Evolutionary conservation across 2,329 filamentous ascomycete species (phyloP).

Genomic region (Scytalidium lignicola): DNA sequence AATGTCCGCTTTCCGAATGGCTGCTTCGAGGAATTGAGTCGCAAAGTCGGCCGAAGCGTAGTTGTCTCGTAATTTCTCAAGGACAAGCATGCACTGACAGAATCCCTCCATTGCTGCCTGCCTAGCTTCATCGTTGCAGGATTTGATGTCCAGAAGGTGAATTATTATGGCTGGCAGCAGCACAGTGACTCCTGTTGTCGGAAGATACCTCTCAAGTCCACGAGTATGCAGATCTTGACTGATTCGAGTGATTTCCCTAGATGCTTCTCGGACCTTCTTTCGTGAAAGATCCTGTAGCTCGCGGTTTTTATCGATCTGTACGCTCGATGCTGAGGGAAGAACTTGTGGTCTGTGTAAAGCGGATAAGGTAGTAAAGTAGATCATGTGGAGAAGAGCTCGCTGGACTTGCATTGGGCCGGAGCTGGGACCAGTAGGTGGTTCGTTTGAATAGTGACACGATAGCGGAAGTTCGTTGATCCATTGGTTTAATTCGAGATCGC

Average conservation of each 20-base stretch:
- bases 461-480: conserved; percentile 72
- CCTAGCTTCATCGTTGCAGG: conserved; percentile 65
- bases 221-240: conserved; percentile 69
- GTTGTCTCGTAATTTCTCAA: conserved; percentile 80
- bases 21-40: conserved; percentile 90
- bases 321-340: conserved; percentile 62
- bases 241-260: conserved; percentile 79
- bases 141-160: conserved; percentile 88
- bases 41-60: conserved; percentile 95
- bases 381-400: conserved; percentile 84
- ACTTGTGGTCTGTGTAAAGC: conserved; percentile 90
- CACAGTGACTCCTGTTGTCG: conserved; percentile 86
- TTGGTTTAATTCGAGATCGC: conserved; percentile 71
- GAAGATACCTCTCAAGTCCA: conserved; percentile 72
- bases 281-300: conserved; percentile 80
- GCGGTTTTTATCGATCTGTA: conserved; percentile 47
- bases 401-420: conserved; percentile 61
- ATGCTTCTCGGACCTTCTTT: conserved; percentile 75
- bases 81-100: conserved; percentile 86
- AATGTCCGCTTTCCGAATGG: conserved; percentile 81
- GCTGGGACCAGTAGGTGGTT: conserved; percentile 52
- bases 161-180: conserved; percentile 91
- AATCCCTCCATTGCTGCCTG: conserved; percentile 74
- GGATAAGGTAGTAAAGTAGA: conserved; percentile 87
- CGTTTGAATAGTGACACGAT: conserved; percentile 63